phyloP scores from a whole-genome alignment of 129 eudicot genomes.

The Mikania micrantha region DNA sequence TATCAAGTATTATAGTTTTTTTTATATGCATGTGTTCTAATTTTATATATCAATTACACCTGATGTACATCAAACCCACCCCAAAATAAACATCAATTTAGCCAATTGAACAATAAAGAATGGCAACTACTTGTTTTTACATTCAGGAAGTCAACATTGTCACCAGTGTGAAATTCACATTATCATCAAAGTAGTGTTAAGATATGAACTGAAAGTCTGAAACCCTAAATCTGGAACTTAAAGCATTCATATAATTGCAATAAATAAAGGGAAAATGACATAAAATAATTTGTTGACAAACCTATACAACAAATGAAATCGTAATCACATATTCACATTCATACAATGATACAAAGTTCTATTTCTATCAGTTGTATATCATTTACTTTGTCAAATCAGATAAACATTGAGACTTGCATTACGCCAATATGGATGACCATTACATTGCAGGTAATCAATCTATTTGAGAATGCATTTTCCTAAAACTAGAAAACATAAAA shows the following conservation, averaged over 20 bases:
- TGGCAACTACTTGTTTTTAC: background rate
- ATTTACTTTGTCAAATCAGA: background rate
- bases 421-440: background rate
- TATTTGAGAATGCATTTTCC: no score
- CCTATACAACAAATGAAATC: background rate
- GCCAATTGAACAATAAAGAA: background rate
- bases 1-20: background rate
- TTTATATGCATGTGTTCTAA: background rate
- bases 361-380: background rate
- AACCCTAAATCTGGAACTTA: no score
- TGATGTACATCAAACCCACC: background rate
- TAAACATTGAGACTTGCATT: background rate
- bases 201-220: background rate
- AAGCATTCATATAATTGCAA: no score
- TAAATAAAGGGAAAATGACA: background rate
- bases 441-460: background rate
- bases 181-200: background rate
- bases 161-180: background rate
- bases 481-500: no score
- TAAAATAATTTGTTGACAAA: background rate
- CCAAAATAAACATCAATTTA: background rate
- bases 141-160: conserved; percentile 2
- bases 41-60: background rate
- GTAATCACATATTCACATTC: background rate
- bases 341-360: background rate